phyloP scores from a whole-genome alignment of 2,329 filamentous ascomycete genomes.

The Hymenoscyphus fructigenus region DNA sequence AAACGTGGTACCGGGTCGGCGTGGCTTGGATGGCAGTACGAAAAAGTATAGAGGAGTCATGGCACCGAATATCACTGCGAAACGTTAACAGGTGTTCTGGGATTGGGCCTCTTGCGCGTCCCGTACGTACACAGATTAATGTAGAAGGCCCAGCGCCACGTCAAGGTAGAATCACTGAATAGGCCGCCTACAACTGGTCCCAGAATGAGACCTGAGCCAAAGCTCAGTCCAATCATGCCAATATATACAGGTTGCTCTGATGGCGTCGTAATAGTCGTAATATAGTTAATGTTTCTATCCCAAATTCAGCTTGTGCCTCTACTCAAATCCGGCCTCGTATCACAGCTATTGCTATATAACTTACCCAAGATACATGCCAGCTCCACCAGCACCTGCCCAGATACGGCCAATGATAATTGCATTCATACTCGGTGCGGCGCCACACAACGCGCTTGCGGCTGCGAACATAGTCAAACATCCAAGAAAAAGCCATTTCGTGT shows the following conservation, averaged over 20 bases:
- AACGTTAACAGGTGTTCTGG: too few species aligned
- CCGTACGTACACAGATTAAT: too few species aligned
- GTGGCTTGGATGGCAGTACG: conserved; percentile 32
- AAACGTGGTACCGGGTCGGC: background rate
- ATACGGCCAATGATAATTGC: conserved; percentile 46
- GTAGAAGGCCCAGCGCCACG: conserved; percentile 39
- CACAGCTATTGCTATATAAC: too few species aligned
- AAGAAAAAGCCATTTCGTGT: conserved; percentile 26
- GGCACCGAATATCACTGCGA: conserved; percentile 36
- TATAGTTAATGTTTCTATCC: too few species aligned
- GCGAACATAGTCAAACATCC: conserved; percentile 18
- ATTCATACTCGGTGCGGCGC: conserved; percentile 32
- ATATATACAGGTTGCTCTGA: too few species aligned
- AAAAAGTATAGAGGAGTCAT: conserved; percentile 43
- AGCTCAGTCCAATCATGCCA: too few species aligned
- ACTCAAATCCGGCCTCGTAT: too few species aligned
- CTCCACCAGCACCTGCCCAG: conserved; percentile 42
- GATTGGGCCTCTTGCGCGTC: too few species aligned
- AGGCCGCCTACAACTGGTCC: too few species aligned
- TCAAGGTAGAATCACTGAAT: conserved; percentile 32
- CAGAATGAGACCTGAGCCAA: too few species aligned
- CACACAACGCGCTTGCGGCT: conserved; percentile 31
- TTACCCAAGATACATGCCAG: conserved; percentile 43
- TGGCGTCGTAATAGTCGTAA: too few species aligned
- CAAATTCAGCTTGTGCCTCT: too few species aligned